Percentiles rank a stretch among this genome's conserved stretches.
These are phyloP conservation scores for Phytophthora sojae DNA, from an alignment of 352 stramenopile species.

Conservation along the genomic window DNA sequence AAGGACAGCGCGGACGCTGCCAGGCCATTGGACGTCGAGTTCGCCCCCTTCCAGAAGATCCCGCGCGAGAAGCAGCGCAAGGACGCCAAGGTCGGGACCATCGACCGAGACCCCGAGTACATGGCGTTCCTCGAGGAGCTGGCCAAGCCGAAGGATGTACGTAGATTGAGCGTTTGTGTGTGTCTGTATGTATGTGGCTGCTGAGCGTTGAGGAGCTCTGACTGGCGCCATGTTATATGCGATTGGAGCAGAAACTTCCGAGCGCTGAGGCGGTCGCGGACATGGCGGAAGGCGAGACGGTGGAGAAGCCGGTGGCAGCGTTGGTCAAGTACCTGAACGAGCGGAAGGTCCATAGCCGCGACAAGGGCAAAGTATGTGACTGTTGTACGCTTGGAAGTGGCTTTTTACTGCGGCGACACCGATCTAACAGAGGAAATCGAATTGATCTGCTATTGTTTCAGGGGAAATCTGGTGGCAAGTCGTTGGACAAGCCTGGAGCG, in stretches of 20 bases:
- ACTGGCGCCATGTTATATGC: constrained; percentile 7
- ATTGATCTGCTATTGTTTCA: constrained; percentile 10
- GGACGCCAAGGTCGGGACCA: constrained; percentile 77
- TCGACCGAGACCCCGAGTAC: constrained; percentile 79
- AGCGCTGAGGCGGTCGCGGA: constrained; percentile 68
- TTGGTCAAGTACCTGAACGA: constrained; percentile 89
- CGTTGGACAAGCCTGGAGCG: constrained; percentile 43
- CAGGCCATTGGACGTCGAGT: constrained; percentile 61
- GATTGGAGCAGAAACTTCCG: constrained; percentile 62
- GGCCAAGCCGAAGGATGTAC: constrained; percentile 69
- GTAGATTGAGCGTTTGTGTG: not conserved
- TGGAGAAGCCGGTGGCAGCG: constrained; percentile 76
- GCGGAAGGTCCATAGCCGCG: constrained; percentile 63
- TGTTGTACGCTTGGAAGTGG: no score
- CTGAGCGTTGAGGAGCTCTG: not conserved
- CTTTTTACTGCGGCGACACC: no score
- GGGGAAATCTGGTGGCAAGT: constrained; percentile 44
- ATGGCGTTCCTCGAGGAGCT: constrained; percentile 80
- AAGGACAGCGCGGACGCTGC: constrained; percentile 34
- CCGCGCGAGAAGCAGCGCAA: constrained; percentile 83
- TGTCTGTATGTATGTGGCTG: not conserved
- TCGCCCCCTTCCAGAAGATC: constrained; percentile 85
- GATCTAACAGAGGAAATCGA: no score
- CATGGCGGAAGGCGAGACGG: constrained; percentile 53
- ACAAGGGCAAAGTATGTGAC: constrained; percentile 70